A percentile compares a stretch with the other conserved stretches of the same genome.
phyloP scores from a whole-genome alignment of 208 protist species.

The Porcisia hertigi region DNA sequence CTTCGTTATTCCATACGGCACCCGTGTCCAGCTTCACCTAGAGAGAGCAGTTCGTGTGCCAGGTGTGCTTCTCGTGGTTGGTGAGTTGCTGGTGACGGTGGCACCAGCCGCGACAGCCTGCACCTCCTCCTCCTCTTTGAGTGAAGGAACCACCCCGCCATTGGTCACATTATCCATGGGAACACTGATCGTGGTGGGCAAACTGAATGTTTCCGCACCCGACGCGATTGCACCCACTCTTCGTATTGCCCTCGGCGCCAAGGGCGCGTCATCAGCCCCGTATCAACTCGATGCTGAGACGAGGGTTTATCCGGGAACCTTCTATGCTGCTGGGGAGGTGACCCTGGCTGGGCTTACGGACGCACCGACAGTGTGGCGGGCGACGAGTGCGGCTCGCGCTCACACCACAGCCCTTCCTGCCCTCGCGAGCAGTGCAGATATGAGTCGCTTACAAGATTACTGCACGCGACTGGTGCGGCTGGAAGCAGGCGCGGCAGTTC shows the following conservation, averaged over 20 bases:
- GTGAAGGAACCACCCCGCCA: background rate
- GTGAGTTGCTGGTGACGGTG: conserved; percentile 26
- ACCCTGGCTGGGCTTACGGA: conserved; percentile 14
- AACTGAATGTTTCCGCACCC: conserved; percentile 18
- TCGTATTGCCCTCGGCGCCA: conserved; percentile 25
- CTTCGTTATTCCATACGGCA: conserved; percentile 35
- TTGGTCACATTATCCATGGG: conserved; percentile 5
- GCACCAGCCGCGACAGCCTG: background rate
- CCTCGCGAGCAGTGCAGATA: background rate
- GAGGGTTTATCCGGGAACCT: conserved; percentile 29
- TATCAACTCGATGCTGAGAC: conserved; percentile 26
- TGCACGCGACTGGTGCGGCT: conserved; percentile 4
- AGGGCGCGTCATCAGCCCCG: background rate
- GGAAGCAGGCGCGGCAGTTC: background rate
- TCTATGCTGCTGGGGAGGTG: conserved; percentile 33
- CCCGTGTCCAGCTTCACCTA: conserved; percentile 26
- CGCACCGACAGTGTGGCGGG: conserved; percentile 35
- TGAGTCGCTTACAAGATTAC: conserved; percentile 4
- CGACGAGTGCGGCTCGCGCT: conserved; percentile 4
- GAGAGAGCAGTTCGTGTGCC: conserved; percentile 21
- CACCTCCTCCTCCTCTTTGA: background rate
- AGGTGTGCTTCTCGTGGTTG: conserved; percentile 36
- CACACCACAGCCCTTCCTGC: conserved; percentile 13
- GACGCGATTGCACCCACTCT: conserved; percentile 7
- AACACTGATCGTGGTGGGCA: conserved; percentile 40